Evolutionary conservation across 2,329 filamentous ascomycete species (phyloP), one percentile per base, ranked within the genome.

Genomic region (Whalleya microplaca): DNA sequence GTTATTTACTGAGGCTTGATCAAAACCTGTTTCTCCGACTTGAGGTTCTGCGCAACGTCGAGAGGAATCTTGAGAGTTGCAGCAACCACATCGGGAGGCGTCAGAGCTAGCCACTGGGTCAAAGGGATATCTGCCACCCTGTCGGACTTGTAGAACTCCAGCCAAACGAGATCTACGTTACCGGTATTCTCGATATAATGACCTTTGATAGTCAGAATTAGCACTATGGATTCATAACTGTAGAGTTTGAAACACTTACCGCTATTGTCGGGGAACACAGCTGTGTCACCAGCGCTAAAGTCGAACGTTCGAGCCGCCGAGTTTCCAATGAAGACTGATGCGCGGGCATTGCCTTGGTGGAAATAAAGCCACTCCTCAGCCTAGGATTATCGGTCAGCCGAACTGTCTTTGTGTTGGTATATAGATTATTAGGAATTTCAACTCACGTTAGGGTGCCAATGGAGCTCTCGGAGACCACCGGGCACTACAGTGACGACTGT

Each of bases 331-430:
- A 88, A 90, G 2, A 88, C 83, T 0, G 85, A 89, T 0, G 86
- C 86, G 21, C 82, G 80, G 0, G 76, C 87, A 2, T 77, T 71
- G 21, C 86, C 87, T 56, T 82, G 75, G 68, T 88, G 84, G 74
- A 90, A 90, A 72, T 89, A 90, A 2, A 90, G 72, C 87, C 87
- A 90, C 69, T 90, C 87, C 63, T 89, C 84, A 4, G 84, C 84
- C 82, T 86, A 55, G 10, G 19, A 43, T 4, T 9, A 27, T 27
- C 23, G 4, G 23, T 27, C 23, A 27, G 23, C 23, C 23, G 23
- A 9, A 27, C 9, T 4, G 23, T 27, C 4, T 9, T 27, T 27
- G 23, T 27, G 23, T 27, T 27, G 23, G 23, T 9, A 27, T 27
- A 9, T 27, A 27, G 23, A 27, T 9, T 27, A 27, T 9, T 4